Base-by-base conservation (phyloP, 768 basidiomycete genomes). In the Russula compacta region DNA sequence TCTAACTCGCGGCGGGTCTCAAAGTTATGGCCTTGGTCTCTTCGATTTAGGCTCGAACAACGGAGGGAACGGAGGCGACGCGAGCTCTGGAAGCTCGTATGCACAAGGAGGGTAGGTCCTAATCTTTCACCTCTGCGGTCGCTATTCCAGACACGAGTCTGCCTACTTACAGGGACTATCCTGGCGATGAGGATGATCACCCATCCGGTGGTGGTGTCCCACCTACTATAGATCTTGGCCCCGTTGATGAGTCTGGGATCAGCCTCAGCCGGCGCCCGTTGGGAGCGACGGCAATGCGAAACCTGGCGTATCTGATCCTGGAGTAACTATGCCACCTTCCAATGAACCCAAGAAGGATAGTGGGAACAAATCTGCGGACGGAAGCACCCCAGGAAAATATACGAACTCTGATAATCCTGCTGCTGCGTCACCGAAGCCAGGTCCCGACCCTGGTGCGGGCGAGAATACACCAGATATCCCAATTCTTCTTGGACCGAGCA, bases 11-110 rank as follows among this genome's bases (percentile, higher is more conserved):
- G 53, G 53, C 46, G 61, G 59, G 54, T 49, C 52, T 36, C 47
- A 29, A 35, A 10, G 24, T 42, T 43, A 46, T 39, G 65, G 66
- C 56, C 62, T 67, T 40, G 66, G 65, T 38, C 43, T 66, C 7
- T 11, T 67, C 29, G 44, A 52, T 53, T 21, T 67, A 15, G 47
- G 47, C 49, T 64, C 62, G 4, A 29, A 21, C n/a, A 56, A 53
- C 9, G 67, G 59, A 17, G 67, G 67, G 6, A 38, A 67, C 10
- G 67, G 67, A 29, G 67, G 67, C n/a, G 52, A 58, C 10, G 65
- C 67, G 42, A 59, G 52, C 38, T 66, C 65, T 33, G 65, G 65
- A 5, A 56, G 51, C 50, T 58, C 64, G 6, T 50, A 54, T 40
- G 56, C 62, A 9, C 42, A 55, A 36, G 62, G 64, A 55, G 57